Conservation (phyloP, 2,329 filamentous ascomycete genomes). For the Diplodia seriata region DNA sequence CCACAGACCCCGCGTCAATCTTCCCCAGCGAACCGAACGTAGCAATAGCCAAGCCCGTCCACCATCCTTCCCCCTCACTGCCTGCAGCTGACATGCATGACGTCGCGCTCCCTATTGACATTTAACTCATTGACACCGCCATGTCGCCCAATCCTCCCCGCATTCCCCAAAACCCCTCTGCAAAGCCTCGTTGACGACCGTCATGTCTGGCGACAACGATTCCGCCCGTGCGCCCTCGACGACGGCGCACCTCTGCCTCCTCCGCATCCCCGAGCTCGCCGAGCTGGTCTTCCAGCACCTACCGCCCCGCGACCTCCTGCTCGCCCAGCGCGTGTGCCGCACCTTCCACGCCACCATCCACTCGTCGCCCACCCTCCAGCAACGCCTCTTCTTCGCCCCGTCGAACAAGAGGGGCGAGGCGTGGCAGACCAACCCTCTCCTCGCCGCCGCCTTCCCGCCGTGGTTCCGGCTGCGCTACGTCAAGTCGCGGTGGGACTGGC, state of each 20-base stretch:
- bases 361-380: constrained; percentile 27
- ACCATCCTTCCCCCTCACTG: constrained; percentile 17
- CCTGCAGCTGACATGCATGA: constrained; percentile 10
- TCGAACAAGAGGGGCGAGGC: background rate
- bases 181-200: background rate
- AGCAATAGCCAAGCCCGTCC: background rate
- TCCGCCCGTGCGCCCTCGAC: background rate
- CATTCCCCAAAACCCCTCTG: background rate
- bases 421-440: constrained; percentile 4
- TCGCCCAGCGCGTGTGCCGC: constrained; percentile 26
- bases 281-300: constrained; percentile 32
- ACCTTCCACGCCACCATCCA: constrained; percentile 27
- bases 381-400: constrained; percentile 20
- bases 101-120: background rate
- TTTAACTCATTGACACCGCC: background rate
- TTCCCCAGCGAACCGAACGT: constrained; percentile 5
- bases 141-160: background rate
- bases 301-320: constrained; percentile 17
- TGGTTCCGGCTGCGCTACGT: constrained; percentile 15
- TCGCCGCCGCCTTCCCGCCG: constrained; percentile 11
- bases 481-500: constrained; percentile 26
- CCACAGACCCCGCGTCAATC: background rate
- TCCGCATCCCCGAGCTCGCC: constrained; percentile 25
- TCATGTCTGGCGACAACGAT: background rate
- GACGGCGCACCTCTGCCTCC: constrained; percentile 14